phyloP scores from a whole-genome alignment of 2,329 filamentous ascomycete genomes.

The Hypoxylon sp. region DNA sequence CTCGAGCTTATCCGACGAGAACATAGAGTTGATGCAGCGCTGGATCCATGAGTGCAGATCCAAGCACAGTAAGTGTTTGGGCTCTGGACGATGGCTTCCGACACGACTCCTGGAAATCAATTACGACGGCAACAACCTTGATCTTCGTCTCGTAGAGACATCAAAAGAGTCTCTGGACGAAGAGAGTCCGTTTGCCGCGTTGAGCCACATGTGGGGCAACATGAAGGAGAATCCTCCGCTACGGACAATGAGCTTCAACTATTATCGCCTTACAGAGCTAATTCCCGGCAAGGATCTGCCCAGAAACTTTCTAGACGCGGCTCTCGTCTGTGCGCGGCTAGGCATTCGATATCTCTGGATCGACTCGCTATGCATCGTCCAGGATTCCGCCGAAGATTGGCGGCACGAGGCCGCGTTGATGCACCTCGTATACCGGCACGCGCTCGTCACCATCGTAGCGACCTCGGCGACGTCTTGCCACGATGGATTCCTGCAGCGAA shows the following conservation, averaged over 20 bases:
- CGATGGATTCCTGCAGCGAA: conserved; percentile 30
- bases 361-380: conserved; percentile 35
- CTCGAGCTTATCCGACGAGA: conserved; percentile 27
- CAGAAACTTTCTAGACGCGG: conserved; percentile 30
- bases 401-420: conserved; percentile 29
- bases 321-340: conserved; percentile 29
- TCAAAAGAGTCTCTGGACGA: not conserved
- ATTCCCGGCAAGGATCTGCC: conserved; percentile 28
- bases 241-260: conserved; percentile 26
- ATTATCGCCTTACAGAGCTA: conserved; percentile 9
- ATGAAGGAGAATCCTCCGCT: conserved; percentile 21
- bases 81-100: conserved; percentile 27
- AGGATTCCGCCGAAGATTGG: conserved; percentile 32
- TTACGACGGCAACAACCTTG: not conserved
- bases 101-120: conserved; percentile 28
- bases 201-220: conserved; percentile 40
- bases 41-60: conserved; percentile 30
- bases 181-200: conserved; percentile 24
- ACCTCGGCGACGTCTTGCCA: conserved; percentile 35
- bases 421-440: conserved; percentile 38
- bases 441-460: conserved; percentile 35
- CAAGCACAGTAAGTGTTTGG: conserved; percentile 24
- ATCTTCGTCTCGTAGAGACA: conserved; percentile 30
- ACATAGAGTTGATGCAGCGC: conserved; percentile 24
- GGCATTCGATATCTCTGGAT: conserved; percentile 33